Evolutionary conservation across 139 green algal genomes (phyloP).

Genomic region (Tetraselmis chui): DNA sequence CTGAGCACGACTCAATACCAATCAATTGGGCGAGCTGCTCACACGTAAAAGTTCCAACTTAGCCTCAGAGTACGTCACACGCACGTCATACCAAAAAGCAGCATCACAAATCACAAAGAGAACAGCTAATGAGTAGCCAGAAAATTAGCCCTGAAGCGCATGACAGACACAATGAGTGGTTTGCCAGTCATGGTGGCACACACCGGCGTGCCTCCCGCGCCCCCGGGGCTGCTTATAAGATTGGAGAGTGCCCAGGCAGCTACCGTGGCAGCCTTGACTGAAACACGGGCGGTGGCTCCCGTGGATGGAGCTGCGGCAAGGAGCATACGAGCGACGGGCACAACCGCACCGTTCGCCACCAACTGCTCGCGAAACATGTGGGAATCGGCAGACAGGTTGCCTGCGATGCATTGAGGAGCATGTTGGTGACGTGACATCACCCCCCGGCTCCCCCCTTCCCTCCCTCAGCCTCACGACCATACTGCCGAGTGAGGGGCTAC

Average conservation of each 20-base stretch:
- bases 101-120: too few species aligned
- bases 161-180: too few species aligned
- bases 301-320: neutral
- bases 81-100: too few species aligned
- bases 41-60: too few species aligned
- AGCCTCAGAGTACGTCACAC: too few species aligned
- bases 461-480: conserved; percentile 9
- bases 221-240: conserved; percentile 23
- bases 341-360: neutral
- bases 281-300: too few species aligned
- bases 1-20: neutral
- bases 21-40: neutral
- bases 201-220: conserved; percentile 4
- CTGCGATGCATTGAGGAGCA: neutral
- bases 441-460: too few species aligned
- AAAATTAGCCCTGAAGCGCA: too few species aligned
- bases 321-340: conserved; percentile 8
- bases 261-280: conserved; percentile 24
- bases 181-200: too few species aligned
- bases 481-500: conserved; percentile 30
- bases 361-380: conserved; percentile 36
- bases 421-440: too few species aligned
- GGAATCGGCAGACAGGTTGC: conserved; percentile 4
- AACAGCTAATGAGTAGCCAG: too few species aligned
- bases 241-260: conserved; percentile 41